Evolutionary conservation across 495 filamentous ascomycete genomes (phyloP).

Genomic region (Amphirosellinia nigrospora): DNA sequence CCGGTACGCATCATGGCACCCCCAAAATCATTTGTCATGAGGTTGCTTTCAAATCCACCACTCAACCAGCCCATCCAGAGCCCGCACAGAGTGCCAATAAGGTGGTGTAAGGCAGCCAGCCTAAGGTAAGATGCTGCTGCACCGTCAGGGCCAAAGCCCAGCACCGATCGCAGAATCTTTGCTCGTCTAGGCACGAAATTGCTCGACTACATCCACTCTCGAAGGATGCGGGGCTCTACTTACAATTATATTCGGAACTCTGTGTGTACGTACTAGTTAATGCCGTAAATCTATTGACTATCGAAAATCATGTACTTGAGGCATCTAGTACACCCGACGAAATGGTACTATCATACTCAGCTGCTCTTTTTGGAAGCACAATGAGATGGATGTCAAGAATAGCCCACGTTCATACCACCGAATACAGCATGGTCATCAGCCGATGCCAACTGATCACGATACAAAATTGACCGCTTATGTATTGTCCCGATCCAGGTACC

Average conservation of each 20-base stretch:
- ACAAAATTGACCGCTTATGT: not conserved
- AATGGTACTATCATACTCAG: not conserved
- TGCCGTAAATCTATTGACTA: not conserved
- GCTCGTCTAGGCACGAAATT: conserved; percentile 5
- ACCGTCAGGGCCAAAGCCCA: not conserved
- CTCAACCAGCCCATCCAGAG: not conserved
- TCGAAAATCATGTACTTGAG: too few species aligned
- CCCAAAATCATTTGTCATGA: conserved; percentile 24
- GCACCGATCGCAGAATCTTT: not conserved
- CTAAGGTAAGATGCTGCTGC: conserved; percentile 5
- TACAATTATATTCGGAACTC: not conserved
- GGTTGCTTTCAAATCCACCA: not conserved
- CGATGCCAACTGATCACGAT: not conserved
- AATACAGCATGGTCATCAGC: not conserved
- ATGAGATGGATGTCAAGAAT: too few species aligned
- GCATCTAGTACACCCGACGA: too few species aligned
- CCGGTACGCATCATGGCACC: not conserved
- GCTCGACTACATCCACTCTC: not conserved
- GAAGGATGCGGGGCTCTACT: not conserved
- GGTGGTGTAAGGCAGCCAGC: not conserved
- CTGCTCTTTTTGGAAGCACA: not conserved
- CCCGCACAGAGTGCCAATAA: not conserved
- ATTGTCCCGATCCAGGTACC: not conserved
- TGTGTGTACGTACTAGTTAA: not conserved
- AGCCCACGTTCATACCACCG: not conserved